A percentile compares a stretch with the other conserved stretches of the same genome.
Evolutionary conservation across 495 filamentous ascomycete genomes (phyloP).

Genomic region (Xylaria acuta): DNA sequence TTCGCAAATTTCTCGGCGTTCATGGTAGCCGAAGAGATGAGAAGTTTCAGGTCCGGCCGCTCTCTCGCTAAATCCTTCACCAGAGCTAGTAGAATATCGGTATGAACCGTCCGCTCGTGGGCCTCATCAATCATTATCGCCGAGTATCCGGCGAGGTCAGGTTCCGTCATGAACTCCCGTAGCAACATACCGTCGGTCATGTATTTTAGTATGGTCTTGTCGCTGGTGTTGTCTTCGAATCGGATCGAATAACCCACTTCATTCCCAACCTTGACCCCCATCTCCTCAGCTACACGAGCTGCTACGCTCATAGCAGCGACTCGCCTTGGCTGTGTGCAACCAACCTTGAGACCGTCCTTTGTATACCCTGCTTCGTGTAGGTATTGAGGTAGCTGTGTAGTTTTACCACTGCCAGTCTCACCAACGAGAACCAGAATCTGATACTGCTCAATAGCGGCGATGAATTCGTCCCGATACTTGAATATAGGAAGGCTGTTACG

Average conservation of each 20-base stretch:
- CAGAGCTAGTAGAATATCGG: slow-evolving; percentile 89
- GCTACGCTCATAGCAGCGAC: slow-evolving; percentile 98
- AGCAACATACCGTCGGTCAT: slow-evolving; percentile 99
- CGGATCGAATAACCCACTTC: slow-evolving; percentile 96
- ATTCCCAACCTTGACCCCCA: slow-evolving; percentile 88
- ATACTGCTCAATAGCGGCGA: slow-evolving; percentile 74
- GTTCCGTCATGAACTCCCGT: slow-evolving; percentile 89
- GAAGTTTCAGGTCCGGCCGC: slow-evolving; percentile 84
- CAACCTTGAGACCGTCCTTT: slow-evolving; percentile 71
- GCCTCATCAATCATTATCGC: slow-evolving; percentile 97
- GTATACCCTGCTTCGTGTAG: slow-evolving; percentile 92
- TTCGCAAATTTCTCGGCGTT: slow-evolving; percentile 91
- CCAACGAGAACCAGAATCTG: slow-evolving; percentile 86
- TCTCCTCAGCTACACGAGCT: slow-evolving; percentile 91
- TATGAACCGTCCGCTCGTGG: slow-evolving; percentile 90
- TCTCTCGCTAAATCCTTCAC: slow-evolving; percentile 91
- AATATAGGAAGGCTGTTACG: slow-evolving; percentile 92
- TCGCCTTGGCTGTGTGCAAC: slow-evolving; percentile 88
- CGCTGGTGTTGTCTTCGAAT: slow-evolving; percentile 91
- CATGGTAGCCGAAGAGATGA: slow-evolving; percentile 95
- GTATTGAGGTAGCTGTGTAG: slow-evolving; percentile 88
- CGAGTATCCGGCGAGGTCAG: slow-evolving; percentile 82
- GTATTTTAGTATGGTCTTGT: slow-evolving; percentile 94
- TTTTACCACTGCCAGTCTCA: slow-evolving; percentile 89
- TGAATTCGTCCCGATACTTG: slow-evolving; percentile 74